Percentiles rank a stretch among this genome's conserved stretches.
Conservation (phyloP, 306 rosid genomes). For the Bauhinia variegata region DNA sequence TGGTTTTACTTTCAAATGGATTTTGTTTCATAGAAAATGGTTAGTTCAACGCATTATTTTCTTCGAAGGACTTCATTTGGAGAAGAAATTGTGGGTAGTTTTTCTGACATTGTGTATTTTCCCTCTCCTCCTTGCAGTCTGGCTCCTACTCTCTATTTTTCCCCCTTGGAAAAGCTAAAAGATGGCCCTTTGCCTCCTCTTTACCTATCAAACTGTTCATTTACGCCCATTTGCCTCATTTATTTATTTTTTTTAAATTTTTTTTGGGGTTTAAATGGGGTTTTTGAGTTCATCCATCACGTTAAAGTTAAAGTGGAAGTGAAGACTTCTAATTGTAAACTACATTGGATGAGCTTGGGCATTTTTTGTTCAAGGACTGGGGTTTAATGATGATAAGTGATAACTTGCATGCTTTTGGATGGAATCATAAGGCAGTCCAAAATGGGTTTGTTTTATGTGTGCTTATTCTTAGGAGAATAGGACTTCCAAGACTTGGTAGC, state of each 20-base stretch:
- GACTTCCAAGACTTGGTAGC: background rate
- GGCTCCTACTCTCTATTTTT: background rate
- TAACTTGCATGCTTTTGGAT: constrained; percentile 23
- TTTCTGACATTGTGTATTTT: background rate
- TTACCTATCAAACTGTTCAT: background rate
- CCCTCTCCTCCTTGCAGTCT: background rate
- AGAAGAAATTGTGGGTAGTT: background rate
- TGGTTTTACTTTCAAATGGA: too few species aligned
- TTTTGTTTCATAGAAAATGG: background rate
- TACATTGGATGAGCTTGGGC: background rate
- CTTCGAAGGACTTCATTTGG: constrained; percentile 7
- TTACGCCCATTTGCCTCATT: background rate
- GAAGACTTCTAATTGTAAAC: background rate
- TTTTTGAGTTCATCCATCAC: background rate
- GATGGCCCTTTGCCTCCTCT: background rate
- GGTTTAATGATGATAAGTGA: background rate
- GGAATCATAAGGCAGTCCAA: constrained; percentile 1
- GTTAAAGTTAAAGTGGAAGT: constrained; percentile 31
- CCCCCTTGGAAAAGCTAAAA: constrained; percentile 18
- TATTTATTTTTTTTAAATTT: background rate
- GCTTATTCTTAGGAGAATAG: background rate
- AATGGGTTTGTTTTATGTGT: background rate
- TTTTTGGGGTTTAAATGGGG: background rate
- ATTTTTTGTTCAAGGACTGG: constrained; percentile 3
- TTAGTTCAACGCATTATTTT: constrained; percentile 18